These are phyloP conservation scores for Corymbia calophylla DNA, from an alignment of 441 rosid species.

Conservation along the genomic window DNA sequence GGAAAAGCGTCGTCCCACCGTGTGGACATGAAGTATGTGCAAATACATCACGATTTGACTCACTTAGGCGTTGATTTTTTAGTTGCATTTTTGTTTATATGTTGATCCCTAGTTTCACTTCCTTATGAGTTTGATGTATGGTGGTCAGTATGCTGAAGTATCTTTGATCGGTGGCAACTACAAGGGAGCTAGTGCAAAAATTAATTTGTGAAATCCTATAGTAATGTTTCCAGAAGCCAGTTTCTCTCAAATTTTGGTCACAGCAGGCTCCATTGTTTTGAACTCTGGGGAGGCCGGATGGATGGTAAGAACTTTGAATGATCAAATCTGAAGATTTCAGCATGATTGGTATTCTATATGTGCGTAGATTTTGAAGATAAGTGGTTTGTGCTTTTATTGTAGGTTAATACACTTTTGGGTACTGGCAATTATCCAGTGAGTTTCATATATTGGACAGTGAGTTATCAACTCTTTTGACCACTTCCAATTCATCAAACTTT, in stretches of 20 bases:
- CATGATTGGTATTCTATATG: background rate
- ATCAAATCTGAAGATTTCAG: background rate
- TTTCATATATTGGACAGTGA: background rate
- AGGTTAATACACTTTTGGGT: no score
- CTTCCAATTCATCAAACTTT: background rate
- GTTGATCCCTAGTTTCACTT: background rate
- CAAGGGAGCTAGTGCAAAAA: no score
- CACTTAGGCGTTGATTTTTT: background rate
- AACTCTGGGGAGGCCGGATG: background rate
- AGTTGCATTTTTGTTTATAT: background rate
- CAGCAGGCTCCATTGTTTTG: no score
- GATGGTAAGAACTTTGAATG: background rate
- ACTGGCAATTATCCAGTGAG: no score
- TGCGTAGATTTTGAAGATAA: no score
- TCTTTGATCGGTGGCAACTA: no score
- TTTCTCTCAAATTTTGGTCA: no score
- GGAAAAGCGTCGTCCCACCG: background rate
- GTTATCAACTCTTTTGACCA: background rate
- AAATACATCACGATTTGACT: background rate
- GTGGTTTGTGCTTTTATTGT: no score
- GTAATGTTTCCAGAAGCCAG: no score
- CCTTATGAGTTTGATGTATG: background rate
- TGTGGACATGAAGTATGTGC: background rate
- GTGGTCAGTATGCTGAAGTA: background rate
- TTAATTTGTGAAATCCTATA: no score